phyloP scores from a whole-genome alignment of 2,329 filamentous ascomycete genomes.

The Daldinia eschscholtzii region DNA sequence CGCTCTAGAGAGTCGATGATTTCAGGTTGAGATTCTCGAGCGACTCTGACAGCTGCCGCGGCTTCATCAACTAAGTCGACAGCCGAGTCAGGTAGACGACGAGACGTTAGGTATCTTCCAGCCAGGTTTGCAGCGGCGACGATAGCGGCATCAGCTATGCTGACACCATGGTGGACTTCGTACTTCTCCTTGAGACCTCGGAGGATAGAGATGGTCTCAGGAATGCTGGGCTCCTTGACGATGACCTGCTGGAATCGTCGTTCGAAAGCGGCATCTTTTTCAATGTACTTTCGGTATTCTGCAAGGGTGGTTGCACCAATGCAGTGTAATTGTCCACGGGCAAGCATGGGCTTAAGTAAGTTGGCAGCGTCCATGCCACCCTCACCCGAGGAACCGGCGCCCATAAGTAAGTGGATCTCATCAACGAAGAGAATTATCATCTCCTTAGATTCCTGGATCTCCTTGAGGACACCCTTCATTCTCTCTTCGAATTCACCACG shows the following conservation, averaged over 20 bases:
- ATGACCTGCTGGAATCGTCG: constrained; percentile 98
- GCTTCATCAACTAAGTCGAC: constrained; percentile 98
- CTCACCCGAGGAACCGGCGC: constrained; percentile 91
- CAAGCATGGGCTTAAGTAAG: constrained; percentile 97
- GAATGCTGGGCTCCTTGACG: constrained; percentile 90
- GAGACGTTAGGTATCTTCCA: constrained; percentile 89
- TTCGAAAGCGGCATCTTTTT: constrained; percentile 98
- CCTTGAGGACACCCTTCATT: constrained; percentile 99
- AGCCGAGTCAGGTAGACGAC: constrained; percentile 93
- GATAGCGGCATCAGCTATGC: constrained; percentile 92
- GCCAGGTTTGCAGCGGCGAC: constrained; percentile 92
- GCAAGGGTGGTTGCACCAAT: constrained; percentile 95
- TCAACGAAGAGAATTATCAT: constrained; percentile 99
- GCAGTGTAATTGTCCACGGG: constrained; percentile 95
- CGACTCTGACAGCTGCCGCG: constrained; percentile 94
- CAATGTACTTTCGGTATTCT: constrained; percentile 98
- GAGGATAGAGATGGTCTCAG: constrained; percentile 97
- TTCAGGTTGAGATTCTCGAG: constrained; percentile 95
- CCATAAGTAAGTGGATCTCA: constrained; percentile 99
- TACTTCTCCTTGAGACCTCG: constrained; percentile 98
- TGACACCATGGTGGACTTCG: constrained; percentile 98
- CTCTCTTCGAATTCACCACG: constrained; percentile 98
- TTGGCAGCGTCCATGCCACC: constrained; percentile 99
- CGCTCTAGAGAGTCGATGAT: constrained; percentile 95
- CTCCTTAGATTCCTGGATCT: constrained; percentile 93